Percentiles rank a stretch among this genome's conserved stretches.
Conservation (phyloP, 208 protist species). For the Acanthamoeba lenticulata region DNA sequence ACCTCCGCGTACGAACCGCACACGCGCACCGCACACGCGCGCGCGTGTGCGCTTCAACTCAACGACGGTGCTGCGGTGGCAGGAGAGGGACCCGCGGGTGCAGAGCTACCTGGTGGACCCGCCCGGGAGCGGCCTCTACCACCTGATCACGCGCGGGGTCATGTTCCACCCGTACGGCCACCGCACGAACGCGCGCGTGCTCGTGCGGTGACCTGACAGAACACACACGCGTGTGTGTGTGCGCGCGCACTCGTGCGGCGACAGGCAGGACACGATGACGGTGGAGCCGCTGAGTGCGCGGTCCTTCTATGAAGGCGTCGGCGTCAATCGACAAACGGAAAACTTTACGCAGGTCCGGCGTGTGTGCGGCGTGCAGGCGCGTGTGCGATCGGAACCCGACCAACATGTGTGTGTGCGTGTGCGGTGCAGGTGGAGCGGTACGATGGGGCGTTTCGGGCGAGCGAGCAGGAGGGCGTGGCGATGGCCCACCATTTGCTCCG, state of each 20-base stretch:
- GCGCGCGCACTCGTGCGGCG: no score
- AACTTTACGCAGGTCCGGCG: background rate
- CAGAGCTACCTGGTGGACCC: conserved; percentile 71
- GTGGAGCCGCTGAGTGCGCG: background rate
- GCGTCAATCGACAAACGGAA: background rate
- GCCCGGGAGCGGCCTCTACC: conserved; percentile 64
- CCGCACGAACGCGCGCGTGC: background rate
- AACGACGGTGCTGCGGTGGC: background rate
- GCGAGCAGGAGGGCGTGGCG: conserved; percentile 74
- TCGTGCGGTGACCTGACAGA: background rate
- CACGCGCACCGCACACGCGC: no score
- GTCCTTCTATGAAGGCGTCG: background rate
- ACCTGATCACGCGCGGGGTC: background rate
- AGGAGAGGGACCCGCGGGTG: conserved; percentile 15
- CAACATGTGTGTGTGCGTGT: background rate
- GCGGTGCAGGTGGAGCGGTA: background rate
- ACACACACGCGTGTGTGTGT: no score
- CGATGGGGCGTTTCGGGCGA: conserved; percentile 23
- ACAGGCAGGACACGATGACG: conserved; percentile 10
- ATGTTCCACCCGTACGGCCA: conserved; percentile 4
- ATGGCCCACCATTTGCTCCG: conserved; percentile 83
- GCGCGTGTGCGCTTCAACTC: background rate
- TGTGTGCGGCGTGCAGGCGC: background rate
- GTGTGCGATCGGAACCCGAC: background rate
- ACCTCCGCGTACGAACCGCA: conserved; percentile 60